Conservation (phyloP, 768 basidiomycete species). For the Rhodotorula babjevae region DNA sequence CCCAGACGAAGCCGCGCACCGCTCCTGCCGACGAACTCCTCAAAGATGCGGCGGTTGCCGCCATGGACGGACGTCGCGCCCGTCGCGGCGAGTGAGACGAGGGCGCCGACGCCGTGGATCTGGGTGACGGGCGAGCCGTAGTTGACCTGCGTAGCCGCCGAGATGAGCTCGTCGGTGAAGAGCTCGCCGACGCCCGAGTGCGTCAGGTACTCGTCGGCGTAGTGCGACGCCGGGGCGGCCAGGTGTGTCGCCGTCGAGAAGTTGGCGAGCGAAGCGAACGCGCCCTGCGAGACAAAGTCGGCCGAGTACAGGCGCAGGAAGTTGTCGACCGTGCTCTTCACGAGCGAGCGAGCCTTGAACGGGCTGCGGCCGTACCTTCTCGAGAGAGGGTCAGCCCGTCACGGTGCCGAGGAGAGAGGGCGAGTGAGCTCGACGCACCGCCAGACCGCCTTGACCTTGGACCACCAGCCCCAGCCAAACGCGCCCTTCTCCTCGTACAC, state of each 20-base stretch:
- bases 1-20: conserved; percentile 64
- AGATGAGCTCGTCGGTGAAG: conserved; percentile 69
- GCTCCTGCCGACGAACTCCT: conserved; percentile 67
- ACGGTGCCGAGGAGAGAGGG: neutral
- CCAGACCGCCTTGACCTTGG: conserved; percentile 67
- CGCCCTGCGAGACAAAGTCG: conserved; percentile 50
- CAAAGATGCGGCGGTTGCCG: conserved; percentile 82
- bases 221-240: conserved; percentile 51
- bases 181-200: conserved; percentile 56
- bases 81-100: conserved; percentile 64
- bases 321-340: conserved; percentile 55
- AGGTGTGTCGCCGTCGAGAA: conserved; percentile 52
- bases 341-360: conserved; percentile 50
- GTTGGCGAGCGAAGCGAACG: conserved; percentile 61
- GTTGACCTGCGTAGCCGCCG: conserved; percentile 59
- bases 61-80: conserved; percentile 65
- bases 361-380: conserved; percentile 28
- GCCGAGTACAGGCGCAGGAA: conserved; percentile 59
- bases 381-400: too few relatives aligned
- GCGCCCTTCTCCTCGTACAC: conserved; percentile 48
- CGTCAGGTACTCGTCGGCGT: conserved; percentile 58
- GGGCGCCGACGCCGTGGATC: conserved; percentile 73
- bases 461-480: conserved; percentile 60
- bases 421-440: conserved; percentile 57
- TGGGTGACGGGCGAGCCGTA: conserved; percentile 59